A percentile compares a stretch with the other conserved stretches of the same genome.
Evolutionary conservation across 306 rosid genomes (phyloP).

Genomic region (Senna siamea): DNA sequence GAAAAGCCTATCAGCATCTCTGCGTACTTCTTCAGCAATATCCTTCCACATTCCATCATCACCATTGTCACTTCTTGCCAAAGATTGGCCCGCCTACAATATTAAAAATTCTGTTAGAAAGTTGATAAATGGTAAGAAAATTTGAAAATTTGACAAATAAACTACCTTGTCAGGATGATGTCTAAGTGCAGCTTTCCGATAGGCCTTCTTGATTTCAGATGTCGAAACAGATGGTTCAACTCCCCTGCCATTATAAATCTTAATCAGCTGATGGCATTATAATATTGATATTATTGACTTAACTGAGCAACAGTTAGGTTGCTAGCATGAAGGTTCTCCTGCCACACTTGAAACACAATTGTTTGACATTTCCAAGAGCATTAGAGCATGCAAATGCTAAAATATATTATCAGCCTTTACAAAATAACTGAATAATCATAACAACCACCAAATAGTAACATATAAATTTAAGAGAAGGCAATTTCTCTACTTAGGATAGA

Average conservation of each 20-base stretch:
- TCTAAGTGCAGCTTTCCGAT: constrained; percentile 97
- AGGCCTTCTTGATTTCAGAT: constrained; percentile 94
- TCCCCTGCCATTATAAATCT: constrained; percentile 70
- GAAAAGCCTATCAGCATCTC: constrained; percentile 82
- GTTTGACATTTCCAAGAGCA: not conserved
- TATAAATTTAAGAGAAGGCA: not conserved
- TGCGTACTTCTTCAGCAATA: constrained; percentile 78
- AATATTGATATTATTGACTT: constrained; percentile 25
- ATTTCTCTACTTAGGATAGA: not conserved
- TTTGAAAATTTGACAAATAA: constrained; percentile 18
- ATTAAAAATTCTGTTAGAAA: constrained; percentile 37
- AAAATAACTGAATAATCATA: not conserved
- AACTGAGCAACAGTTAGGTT: constrained; percentile 19
- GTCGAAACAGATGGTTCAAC: constrained; percentile 78
- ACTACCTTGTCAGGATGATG: constrained; percentile 97
- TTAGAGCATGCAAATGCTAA: not conserved
- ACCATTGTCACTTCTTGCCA: constrained; percentile 76
- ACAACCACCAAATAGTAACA: not conserved
- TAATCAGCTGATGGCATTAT: constrained; percentile 38
- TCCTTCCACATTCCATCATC: constrained; percentile 81
- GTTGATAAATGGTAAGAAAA: constrained; percentile 18
- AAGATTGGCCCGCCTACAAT: constrained; percentile 81
- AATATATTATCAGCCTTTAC: not conserved
- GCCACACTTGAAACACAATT: constrained; percentile 17
- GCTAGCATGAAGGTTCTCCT: constrained; percentile 13